These are phyloP conservation scores for Penicillium flavigenum DNA, from an alignment of 495 filamentous ascomycete genomes.

Conservation along the genomic window DNA sequence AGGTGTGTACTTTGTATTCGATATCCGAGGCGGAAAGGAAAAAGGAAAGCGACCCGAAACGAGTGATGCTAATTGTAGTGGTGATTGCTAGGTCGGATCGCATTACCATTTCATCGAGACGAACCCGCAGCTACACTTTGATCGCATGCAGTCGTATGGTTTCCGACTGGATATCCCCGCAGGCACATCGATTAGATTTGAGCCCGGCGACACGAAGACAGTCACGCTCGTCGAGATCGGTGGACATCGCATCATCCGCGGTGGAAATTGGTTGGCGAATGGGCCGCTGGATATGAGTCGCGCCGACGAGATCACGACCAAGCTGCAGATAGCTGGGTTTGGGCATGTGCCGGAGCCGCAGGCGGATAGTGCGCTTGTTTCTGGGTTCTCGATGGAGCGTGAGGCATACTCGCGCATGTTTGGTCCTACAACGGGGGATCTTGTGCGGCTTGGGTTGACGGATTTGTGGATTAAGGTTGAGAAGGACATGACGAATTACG, in stretches of 20 bases:
- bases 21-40: neutral
- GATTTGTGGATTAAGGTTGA: slow-evolving; percentile 93
- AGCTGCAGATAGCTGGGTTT: slow-evolving; percentile 71
- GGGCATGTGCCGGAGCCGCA: slow-evolving; percentile 67
- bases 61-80: slow-evolving; percentile 3
- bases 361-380: slow-evolving; percentile 53
- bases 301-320: slow-evolving; percentile 61
- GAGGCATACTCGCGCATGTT: slow-evolving; percentile 83
- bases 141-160: slow-evolving; percentile 80
- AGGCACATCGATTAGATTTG: slow-evolving; percentile 90
- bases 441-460: slow-evolving; percentile 77
- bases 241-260: slow-evolving; percentile 76
- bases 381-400: slow-evolving; percentile 69
- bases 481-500: slow-evolving; percentile 79
- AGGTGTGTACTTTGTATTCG: slow-evolving; percentile 49
- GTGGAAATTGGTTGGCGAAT: slow-evolving; percentile 77
- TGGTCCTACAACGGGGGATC: slow-evolving; percentile 86
- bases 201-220: slow-evolving; percentile 90
- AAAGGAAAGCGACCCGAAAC: neutral
- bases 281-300: slow-evolving; percentile 65
- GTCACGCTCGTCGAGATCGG: slow-evolving; percentile 92
- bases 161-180: slow-evolving; percentile 87
- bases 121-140: slow-evolving; percentile 88
- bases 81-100: slow-evolving; percentile 65
- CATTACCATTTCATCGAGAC: slow-evolving; percentile 97